Evolutionary conservation across 257 asterid genomes (phyloP).

Genomic region (Fraxinus anomala): DNA sequence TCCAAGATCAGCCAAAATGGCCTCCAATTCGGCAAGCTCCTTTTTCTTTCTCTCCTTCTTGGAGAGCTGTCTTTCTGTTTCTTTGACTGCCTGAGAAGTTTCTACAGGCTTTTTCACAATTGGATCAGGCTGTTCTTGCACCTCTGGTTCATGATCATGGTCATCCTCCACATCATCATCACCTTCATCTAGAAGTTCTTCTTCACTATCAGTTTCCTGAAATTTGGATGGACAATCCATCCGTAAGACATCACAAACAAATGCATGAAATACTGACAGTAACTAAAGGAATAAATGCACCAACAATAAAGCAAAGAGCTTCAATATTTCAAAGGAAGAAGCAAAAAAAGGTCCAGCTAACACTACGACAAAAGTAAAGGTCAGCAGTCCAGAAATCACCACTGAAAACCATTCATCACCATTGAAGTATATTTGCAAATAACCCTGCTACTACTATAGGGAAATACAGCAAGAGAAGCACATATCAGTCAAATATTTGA

Average conservation of each 20-base stretch:
- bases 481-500: not conserved
- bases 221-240: conserved; percentile 25
- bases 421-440: not conserved
- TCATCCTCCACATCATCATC: conserved; percentile 74
- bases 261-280: not conserved
- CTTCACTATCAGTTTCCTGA: conserved; percentile 72
- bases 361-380: not conserved
- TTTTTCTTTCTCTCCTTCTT: conserved; percentile 93
- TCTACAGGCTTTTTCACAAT: conserved; percentile 47
- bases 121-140: conserved; percentile 50
- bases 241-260: not conserved
- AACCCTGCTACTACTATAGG: not conserved
- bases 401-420: not conserved
- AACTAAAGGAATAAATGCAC: not conserved
- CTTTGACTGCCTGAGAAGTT: conserved; percentile 62
- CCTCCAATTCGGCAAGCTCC: conserved; percentile 97
- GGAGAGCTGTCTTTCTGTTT: conserved; percentile 85
- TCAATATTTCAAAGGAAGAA: not conserved
- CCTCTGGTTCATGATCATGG: conserved; percentile 56
- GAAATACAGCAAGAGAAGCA: not conserved
- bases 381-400: not conserved
- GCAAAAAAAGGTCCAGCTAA: not conserved
- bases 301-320: not conserved
- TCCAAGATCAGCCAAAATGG: conserved; percentile 86
- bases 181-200: conserved; percentile 62